phyloP scores from a whole-genome alignment of 768 basidiomycete species.

The Ramaria sp. region DNA sequence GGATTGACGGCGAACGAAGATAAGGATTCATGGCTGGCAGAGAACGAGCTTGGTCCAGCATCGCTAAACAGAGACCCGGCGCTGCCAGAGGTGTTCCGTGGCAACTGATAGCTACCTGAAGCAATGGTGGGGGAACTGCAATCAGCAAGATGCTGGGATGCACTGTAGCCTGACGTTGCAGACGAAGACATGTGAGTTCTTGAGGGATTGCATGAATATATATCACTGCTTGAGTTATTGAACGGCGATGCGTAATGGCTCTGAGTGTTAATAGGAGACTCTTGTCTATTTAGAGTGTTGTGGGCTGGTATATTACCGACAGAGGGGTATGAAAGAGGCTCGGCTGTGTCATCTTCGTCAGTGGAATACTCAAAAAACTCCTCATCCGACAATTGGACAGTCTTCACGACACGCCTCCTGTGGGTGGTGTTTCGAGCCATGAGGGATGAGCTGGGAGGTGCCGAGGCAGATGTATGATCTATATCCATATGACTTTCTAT shows the following conservation, averaged over 20 bases:
- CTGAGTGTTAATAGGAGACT: too few relatives aligned
- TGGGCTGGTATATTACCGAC: not conserved
- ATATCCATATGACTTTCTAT: slow-evolving; percentile 1
- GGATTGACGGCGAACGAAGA: not conserved
- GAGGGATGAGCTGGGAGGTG: not conserved
- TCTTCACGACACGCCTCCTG: not conserved
- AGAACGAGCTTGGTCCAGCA: not conserved
- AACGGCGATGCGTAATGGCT: too few relatives aligned
- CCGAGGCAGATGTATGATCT: not conserved
- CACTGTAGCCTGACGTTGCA: too few relatives aligned
- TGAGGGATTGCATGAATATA: too few relatives aligned
- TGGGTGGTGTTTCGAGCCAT: not conserved
- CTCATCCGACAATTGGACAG: not conserved
- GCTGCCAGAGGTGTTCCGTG: not conserved
- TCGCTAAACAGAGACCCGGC: not conserved
- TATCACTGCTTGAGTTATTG: too few relatives aligned
- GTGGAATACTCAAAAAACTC: slow-evolving; percentile 2
- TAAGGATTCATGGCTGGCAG: not conserved
- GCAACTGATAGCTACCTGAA: not conserved
- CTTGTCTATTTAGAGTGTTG: not conserved
- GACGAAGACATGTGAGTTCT: too few relatives aligned
- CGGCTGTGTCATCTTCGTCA: not conserved
- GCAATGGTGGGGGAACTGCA: not conserved
- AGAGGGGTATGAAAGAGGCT: not conserved
- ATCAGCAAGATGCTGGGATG: not conserved